Conservation (phyloP, 2,329 filamentous ascomycete genomes). For the Colletotrichum paranaense region DNA sequence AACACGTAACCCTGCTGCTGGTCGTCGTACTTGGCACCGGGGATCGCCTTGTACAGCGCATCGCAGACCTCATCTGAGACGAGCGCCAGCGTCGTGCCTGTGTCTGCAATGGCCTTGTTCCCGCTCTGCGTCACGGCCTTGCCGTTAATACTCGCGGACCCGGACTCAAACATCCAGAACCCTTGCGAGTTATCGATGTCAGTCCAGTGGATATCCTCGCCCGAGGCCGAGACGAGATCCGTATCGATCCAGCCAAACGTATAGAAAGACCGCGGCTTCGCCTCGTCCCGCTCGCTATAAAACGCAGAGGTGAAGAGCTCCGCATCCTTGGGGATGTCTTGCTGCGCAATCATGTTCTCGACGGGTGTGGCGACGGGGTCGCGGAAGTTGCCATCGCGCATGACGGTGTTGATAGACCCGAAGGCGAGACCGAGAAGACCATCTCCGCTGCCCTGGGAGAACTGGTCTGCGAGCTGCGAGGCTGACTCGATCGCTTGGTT, state of each 20-base stretch:
- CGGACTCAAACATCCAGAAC: conserved; percentile 76
- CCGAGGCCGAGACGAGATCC: conserved; percentile 65
- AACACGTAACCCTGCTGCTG: conserved; percentile 48
- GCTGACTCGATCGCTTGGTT: conserved; percentile 76
- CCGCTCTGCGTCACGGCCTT: conserved; percentile 48
- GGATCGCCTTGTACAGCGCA: conserved; percentile 40
- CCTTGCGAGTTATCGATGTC: conserved; percentile 70
- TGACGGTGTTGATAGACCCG: conserved; percentile 71
- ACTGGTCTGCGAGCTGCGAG: conserved; percentile 65
- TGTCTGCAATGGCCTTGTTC: conserved; percentile 65
- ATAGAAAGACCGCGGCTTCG: conserved; percentile 71
- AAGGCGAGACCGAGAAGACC: conserved; percentile 79
- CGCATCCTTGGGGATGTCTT: conserved; percentile 78
- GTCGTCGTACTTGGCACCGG: conserved; percentile 37
- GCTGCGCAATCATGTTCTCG: conserved; percentile 75
- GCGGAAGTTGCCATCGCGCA: conserved; percentile 56
- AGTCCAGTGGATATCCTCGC: conserved; percentile 70
- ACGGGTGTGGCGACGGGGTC: conserved; percentile 76
- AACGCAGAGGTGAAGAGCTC: conserved; percentile 31
- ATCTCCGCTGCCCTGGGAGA: conserved; percentile 68
- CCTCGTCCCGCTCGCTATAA: conserved; percentile 51
- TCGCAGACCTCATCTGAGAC: conserved; percentile 42
- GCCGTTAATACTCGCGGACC: conserved; percentile 65
- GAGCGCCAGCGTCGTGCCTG: conserved; percentile 73
- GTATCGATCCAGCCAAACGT: conserved; percentile 78